A percentile compares a stretch with the other conserved stretches of the same genome.
These are phyloP conservation scores for Berkeleyomyces rouxiae DNA, from an alignment of 2,329 filamentous ascomycete genomes.

Conservation along the genomic window DNA sequence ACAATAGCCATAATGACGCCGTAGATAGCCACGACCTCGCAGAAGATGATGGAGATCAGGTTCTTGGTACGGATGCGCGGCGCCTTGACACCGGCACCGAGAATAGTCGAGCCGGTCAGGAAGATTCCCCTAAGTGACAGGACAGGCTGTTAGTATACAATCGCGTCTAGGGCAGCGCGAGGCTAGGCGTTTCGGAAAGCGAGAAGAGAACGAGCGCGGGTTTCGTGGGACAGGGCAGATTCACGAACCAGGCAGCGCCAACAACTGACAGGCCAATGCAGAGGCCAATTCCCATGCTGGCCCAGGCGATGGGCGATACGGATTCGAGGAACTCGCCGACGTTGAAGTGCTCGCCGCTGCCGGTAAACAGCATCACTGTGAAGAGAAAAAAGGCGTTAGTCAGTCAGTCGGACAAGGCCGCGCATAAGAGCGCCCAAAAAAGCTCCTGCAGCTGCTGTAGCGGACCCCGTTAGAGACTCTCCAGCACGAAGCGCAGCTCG, in stretches of 20 bases:
- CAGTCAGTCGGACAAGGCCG: not conserved
- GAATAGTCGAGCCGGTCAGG: slow-evolving; percentile 92
- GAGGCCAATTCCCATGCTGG: slow-evolving; percentile 72
- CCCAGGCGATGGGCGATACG: slow-evolving; percentile 89
- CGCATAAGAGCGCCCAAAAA: not conserved
- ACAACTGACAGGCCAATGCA: slow-evolving; percentile 95
- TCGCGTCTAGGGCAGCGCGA: not conserved
- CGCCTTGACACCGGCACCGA: slow-evolving; percentile 90
- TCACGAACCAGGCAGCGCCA: slow-evolving; percentile 78
- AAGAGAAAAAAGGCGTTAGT: not conserved
- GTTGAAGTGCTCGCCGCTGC: slow-evolving; percentile 90
- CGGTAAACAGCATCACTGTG: slow-evolving; percentile 94
- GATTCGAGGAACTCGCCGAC: slow-evolving; percentile 90
- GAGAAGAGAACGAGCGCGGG: not conserved
- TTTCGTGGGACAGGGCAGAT: slow-evolving; percentile 9
- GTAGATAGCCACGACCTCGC: slow-evolving; percentile 98
- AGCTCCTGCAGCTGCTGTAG: not conserved
- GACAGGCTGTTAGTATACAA: not conserved
- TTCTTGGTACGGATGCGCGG: slow-evolving; percentile 99
- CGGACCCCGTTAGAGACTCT: not conserved
- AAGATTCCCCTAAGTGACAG: slow-evolving; percentile 72
- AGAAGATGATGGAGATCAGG: slow-evolving; percentile 99
- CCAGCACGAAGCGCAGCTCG: too few species aligned
- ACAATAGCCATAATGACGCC: slow-evolving; percentile 99
- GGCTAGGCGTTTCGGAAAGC: not conserved